phyloP scores from a whole-genome alignment of 495 filamentous ascomycete species.

The Clohesyomyces aquaticus region DNA sequence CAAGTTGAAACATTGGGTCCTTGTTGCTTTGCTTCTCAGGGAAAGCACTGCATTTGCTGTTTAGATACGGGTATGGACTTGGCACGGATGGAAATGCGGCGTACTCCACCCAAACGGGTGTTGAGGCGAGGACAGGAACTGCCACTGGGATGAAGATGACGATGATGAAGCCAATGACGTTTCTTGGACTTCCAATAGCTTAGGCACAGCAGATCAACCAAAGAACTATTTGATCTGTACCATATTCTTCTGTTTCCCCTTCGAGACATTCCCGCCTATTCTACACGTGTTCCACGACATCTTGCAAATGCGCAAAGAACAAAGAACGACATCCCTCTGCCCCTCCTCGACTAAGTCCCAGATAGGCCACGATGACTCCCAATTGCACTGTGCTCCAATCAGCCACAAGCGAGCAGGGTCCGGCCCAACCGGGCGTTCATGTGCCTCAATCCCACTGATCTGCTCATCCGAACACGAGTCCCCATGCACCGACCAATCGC shows the following conservation, averaged over 20 bases:
- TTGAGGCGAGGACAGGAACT: conserved; percentile 23
- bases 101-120: conserved; percentile 26
- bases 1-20: conserved; percentile 30
- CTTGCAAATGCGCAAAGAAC: too few species aligned
- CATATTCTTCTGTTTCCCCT: too few species aligned
- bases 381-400: background rate
- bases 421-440: too few species aligned
- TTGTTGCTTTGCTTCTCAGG: conserved; percentile 33
- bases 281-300: background rate
- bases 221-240: too few species aligned
- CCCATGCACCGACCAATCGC: background rate
- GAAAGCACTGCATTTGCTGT: conserved; percentile 35
- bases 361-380: background rate
- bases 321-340: background rate
- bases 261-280: background rate
- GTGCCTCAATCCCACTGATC: background rate
- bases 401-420: background rate
- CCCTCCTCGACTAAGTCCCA: background rate
- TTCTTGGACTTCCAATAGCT: background rate
- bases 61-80: conserved; percentile 23
- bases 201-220: background rate
- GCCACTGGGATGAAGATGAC: too few species aligned
- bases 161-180: conserved; percentile 3
- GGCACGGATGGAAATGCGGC: conserved; percentile 8
- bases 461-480: background rate